A percentile compares a stretch with the other conserved stretches of the same genome.
phyloP scores from a whole-genome alignment of 192 early-diverging fungal species.

The Backusella luteola region DNA sequence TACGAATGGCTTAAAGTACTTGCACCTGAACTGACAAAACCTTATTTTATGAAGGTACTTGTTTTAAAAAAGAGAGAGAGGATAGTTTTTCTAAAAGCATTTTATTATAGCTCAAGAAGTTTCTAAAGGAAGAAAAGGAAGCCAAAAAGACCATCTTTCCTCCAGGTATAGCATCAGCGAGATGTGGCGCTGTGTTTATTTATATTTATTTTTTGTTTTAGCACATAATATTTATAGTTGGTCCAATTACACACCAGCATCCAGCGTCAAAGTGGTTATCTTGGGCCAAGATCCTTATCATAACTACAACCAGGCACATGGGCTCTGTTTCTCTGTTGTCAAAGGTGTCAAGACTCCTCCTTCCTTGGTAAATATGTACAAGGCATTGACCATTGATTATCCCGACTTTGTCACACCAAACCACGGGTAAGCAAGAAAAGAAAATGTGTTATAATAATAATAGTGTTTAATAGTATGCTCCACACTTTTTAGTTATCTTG shows the following conservation, averaged over 20 bases:
- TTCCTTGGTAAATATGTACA: constrained; percentile 91
- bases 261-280: constrained; percentile 81
- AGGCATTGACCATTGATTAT: constrained; percentile 70
- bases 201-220: constrained; percentile 2
- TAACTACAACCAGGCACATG: constrained; percentile 76
- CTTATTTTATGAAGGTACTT: constrained; percentile 55
- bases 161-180: constrained; percentile 25
- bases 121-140: constrained; percentile 56
- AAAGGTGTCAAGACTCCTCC: constrained; percentile 77
- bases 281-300: constrained; percentile 91
- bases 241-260: constrained; percentile 72
- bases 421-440: constrained; percentile 57
- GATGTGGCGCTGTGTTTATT: background rate
- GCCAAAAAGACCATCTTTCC: constrained; percentile 69
- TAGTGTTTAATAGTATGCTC: background rate
- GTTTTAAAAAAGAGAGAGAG: background rate
- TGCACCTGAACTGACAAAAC: constrained; percentile 57
- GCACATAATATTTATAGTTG: constrained; percentile 77
- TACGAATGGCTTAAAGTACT: constrained; percentile 70
- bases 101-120: constrained; percentile 61
- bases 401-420: constrained; percentile 66
- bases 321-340: constrained; percentile 88
- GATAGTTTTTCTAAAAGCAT: background rate
- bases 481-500: constrained; percentile 47
- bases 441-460: background rate